Percentiles rank a stretch among this genome's conserved stretches.
These are phyloP conservation scores for Botrytis paeoniae DNA, from an alignment of 2,329 filamentous ascomycete genomes.

Conservation along the genomic window DNA sequence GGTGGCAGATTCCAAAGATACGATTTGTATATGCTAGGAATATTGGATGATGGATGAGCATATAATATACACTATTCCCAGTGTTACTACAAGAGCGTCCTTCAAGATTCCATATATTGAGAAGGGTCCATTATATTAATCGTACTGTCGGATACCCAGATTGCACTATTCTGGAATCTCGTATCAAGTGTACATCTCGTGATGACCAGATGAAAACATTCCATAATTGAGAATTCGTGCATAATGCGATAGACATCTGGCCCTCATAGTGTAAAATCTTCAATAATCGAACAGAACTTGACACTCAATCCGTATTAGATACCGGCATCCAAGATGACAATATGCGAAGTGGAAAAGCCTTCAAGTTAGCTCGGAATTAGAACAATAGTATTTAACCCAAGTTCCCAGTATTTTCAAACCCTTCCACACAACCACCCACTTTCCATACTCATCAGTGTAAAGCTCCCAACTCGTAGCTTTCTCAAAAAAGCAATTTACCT, in stretches of 20 bases:
- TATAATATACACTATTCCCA: not conserved
- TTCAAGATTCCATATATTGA: not conserved
- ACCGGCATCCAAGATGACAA: not conserved
- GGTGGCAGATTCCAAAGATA: constrained; percentile 5
- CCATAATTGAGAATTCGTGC: not conserved
- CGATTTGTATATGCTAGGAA: constrained; percentile 16
- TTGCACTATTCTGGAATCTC: not conserved
- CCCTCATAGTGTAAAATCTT: not conserved
- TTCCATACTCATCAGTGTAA: not conserved
- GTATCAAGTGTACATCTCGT: not conserved
- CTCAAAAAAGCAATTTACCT: not conserved
- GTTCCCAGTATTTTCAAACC: not conserved
- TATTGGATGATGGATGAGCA: not conserved
- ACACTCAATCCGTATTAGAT: not conserved
- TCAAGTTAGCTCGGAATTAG: not conserved
- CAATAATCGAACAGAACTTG: not conserved
- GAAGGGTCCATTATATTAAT: not conserved
- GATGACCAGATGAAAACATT: not conserved
- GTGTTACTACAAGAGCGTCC: not conserved
- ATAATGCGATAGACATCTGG: not conserved
- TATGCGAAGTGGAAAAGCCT: not conserved
- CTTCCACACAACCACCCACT: not conserved
- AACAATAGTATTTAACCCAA: not conserved
- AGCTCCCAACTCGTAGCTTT: not conserved
- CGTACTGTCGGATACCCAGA: not conserved